Conservation (phyloP, 139 green algal species). For the Chlorella sorokiniana region DNA sequence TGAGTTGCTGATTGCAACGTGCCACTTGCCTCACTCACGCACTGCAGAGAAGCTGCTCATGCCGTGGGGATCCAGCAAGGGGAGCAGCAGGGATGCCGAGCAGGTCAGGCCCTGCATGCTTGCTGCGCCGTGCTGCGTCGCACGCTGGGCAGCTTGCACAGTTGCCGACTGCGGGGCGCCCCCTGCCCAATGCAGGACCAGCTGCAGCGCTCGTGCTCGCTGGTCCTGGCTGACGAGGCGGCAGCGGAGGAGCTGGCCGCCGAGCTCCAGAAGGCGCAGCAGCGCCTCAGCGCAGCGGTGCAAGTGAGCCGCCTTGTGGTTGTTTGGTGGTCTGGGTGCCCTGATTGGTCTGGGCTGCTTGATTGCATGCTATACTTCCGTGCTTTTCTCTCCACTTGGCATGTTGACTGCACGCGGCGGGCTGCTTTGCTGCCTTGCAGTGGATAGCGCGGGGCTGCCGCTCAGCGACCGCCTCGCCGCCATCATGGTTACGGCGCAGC, state of each 20-base stretch:
- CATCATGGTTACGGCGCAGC: not conserved
- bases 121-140: not conserved
- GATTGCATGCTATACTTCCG: not conserved
- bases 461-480: not conserved
- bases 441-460: constrained; percentile 5
- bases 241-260: not conserved
- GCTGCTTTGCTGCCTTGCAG: no score
- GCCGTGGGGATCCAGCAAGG: not conserved
- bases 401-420: no score
- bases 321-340: not conserved
- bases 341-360: not conserved
- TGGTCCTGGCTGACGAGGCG: not conserved
- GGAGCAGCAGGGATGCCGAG: not conserved
- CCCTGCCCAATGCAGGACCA: not conserved
- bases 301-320: not conserved
- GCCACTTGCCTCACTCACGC: not conserved
- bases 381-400: not conserved
- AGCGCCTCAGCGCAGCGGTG: not conserved
- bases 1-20: not conserved
- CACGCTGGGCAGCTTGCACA: no score
- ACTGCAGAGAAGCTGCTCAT: constrained; percentile 6
- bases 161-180: not conserved
- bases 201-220: not conserved
- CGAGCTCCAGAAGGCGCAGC: not conserved
- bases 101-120: not conserved